Base-by-base conservation (phyloP, 2,329 filamentous ascomycete genomes). In the Arthrobotrys musiformis region DNA sequence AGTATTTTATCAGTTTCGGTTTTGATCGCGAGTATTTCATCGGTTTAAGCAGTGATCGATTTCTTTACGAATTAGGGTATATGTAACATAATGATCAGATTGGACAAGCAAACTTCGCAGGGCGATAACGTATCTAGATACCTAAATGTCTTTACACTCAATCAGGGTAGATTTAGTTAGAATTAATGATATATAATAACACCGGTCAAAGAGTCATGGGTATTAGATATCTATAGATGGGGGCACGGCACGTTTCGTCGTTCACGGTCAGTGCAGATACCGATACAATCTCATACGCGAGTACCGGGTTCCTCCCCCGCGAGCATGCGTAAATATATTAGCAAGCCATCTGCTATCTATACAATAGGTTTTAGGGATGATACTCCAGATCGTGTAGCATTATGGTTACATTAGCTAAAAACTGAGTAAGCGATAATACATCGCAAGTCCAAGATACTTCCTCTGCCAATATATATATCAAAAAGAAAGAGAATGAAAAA, bases 321-420 rank as follows among this genome's bases (percentile, higher is more conserved):
- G n/a, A n/a, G n/a, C n/a, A n/a, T n/a, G n/a, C n/a, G n/a, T n/a
- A n/a, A n/a, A n/a, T n/a, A n/a, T 40, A n/a, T 7, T 15, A 17
- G 13, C 19, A 4, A n/a, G 3, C 8, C 52, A 46, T 48, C 62
- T 35, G 48, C 11, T 56, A 74, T 54, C 44, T 62, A 37, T 44
- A 63, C 26, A 70, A 69, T n/a, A 50, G 33, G 37, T 40, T 26
- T 4, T 30, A 56, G 54, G 19, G 17, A 54, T 64, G 44, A 37
- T 50, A 62, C 28, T 64, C 46, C 30, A 40, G 35, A 50, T 17
- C 37, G 48, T 54, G 33, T 28, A 11, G 54, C 40, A 58, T 58
- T 58, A 58, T 58, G 44, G 67, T 35, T 67, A 48, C 28, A 62
- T 62, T 60, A 62, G 62, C 44, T 35, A 68, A 68, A 74, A 60